Evolutionary conservation across 139 green algal species (phyloP).

Genomic region (Chlamydomonas schloesseri): DNA sequence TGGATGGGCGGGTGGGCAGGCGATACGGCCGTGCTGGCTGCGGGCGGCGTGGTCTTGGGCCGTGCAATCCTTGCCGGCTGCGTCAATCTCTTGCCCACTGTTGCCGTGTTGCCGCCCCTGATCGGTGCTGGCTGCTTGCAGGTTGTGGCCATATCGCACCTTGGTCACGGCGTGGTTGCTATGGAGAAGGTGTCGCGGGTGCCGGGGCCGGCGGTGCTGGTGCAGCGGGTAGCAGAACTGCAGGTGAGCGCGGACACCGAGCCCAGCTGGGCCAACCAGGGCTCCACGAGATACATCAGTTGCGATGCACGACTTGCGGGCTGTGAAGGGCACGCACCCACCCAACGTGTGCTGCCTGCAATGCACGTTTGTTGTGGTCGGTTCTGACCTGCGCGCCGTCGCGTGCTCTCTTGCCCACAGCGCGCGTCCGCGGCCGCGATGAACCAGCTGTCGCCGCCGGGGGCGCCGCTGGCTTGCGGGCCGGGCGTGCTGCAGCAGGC

Average conservation of each 20-base stretch:
- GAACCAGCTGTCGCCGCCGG: background rate
- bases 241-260: constrained; percentile 38
- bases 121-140: too few relatives aligned
- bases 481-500: background rate
- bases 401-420: background rate
- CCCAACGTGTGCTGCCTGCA: too few relatives aligned
- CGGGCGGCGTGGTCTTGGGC: too few relatives aligned
- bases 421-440: constrained; percentile 10
- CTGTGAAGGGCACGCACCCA: too few relatives aligned
- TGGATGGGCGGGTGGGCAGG: too few relatives aligned
- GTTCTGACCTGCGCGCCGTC: background rate
- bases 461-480: constrained; percentile 5
- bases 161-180: constrained; percentile 57
- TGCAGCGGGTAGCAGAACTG: constrained; percentile 44
- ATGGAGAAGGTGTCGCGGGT: constrained; percentile 53
- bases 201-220: constrained; percentile 40
- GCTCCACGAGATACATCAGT: too few relatives aligned
- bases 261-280: too few relatives aligned
- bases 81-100: background rate
- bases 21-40: too few relatives aligned
- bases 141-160: constrained; percentile 40
- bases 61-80: too few relatives aligned
- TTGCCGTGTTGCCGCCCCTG: too few relatives aligned
- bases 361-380: too few relatives aligned
- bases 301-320: too few relatives aligned